These are phyloP conservation scores for Monosporozyma siamensis DNA, from an alignment of 805 yeast genomes.

Conservation along the genomic window DNA sequence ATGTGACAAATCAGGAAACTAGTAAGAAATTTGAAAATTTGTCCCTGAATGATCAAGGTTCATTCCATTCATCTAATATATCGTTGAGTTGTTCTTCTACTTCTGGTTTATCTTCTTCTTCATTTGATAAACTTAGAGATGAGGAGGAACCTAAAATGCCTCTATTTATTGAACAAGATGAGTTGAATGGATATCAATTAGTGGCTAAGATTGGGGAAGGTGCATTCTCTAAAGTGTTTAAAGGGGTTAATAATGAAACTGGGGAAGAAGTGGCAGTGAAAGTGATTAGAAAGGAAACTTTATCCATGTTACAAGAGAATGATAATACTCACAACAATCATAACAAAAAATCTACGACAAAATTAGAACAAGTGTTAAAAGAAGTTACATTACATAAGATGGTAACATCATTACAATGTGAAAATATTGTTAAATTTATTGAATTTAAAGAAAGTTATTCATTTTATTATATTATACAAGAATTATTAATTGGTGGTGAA, in stretches of 20 bases:
- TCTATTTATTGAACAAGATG: constrained; percentile 28
- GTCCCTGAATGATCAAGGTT: not conserved
- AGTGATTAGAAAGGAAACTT: constrained; percentile 57
- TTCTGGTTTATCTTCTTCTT: not conserved
- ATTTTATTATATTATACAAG: constrained; percentile 63
- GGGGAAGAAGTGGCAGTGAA: constrained; percentile 39
- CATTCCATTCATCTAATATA: too few species aligned
- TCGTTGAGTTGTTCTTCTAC: too few species aligned
- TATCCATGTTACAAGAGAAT: constrained; percentile 34
- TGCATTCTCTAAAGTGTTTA: constrained; percentile 68
- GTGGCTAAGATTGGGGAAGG: constrained; percentile 64
- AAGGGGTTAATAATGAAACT: constrained; percentile 35
- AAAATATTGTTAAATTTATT: constrained; percentile 54
- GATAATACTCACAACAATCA: too few species aligned
- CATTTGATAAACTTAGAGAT: too few species aligned
- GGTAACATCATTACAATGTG: constrained; percentile 42
- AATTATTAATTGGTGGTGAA: constrained; percentile 70
- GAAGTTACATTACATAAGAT: constrained; percentile 67
- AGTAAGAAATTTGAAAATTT: not conserved
- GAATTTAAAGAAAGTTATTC: constrained; percentile 56
- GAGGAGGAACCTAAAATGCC: too few species aligned
- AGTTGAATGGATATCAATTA: constrained; percentile 32
- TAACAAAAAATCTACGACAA: constrained; percentile 13
- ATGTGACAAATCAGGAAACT: not conserved
- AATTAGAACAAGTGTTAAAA: constrained; percentile 54